phyloP scores from a whole-genome alignment of 2,329 filamentous ascomycete species.

The Ascochyta lentis region DNA sequence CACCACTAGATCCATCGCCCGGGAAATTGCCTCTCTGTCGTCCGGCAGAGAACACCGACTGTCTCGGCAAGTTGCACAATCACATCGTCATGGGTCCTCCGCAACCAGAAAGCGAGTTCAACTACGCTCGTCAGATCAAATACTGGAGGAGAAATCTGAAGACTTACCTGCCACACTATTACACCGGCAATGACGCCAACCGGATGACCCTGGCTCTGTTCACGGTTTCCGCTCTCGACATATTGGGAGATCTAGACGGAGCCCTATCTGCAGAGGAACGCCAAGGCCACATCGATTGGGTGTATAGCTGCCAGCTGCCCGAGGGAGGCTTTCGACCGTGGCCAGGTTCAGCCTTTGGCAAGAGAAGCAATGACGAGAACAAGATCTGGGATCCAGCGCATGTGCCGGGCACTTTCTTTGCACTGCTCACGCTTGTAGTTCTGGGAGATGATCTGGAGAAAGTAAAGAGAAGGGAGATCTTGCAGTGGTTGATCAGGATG shows the following conservation, averaged over 20 bases:
- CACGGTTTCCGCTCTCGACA: conserved; percentile 81
- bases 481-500: conserved; percentile 76
- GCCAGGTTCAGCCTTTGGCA: conserved; percentile 68
- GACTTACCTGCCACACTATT: conserved; percentile 78
- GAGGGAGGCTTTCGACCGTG: conserved; percentile 88
- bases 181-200: conserved; percentile 88
- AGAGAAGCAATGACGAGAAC: conserved; percentile 58
- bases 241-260: conserved; percentile 70
- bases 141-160: conserved; percentile 93
- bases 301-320: conserved; percentile 85
- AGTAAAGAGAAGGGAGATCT: conserved; percentile 70
- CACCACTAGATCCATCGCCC: conserved; percentile 13
- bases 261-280: conserved; percentile 63
- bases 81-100: conserved; percentile 13
- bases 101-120: conserved; percentile 28
- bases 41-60: conserved; percentile 8
- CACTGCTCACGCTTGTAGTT: conserved; percentile 74
- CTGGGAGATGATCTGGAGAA: conserved; percentile 66
- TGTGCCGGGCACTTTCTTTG: conserved; percentile 88
- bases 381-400: conserved; percentile 76
- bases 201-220: conserved; percentile 91
- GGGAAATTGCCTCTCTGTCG: conserved; percentile 11
- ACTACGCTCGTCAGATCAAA: conserved; percentile 69
- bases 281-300: conserved; percentile 71
- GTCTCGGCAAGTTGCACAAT: conserved; percentile 10